Percentiles rank a stretch among this genome's conserved stretches.
Evolutionary conservation across 2,329 filamentous ascomycete species (phyloP).

Genomic region (Aureobasidium subglaciale): DNA sequence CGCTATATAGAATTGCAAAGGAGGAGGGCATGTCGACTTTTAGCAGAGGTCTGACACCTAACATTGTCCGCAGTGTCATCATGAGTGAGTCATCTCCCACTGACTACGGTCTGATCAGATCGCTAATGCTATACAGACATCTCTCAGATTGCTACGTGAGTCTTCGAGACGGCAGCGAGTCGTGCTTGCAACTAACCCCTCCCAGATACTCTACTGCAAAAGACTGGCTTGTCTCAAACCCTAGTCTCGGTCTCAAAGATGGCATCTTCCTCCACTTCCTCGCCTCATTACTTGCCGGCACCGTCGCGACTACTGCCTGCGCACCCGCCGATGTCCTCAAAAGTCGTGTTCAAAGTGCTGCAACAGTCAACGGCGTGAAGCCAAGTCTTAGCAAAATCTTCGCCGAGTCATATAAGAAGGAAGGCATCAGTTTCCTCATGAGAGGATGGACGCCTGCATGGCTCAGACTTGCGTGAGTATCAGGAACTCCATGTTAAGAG

Average conservation of each 20-base stretch:
- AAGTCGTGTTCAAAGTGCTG: neutral
- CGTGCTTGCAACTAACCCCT: neutral
- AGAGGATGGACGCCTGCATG: conserved; percentile 13
- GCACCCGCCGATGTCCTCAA: conserved; percentile 12
- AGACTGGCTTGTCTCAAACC: conserved; percentile 5
- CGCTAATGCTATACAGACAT: neutral
- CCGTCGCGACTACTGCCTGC: conserved; percentile 9
- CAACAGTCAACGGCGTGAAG: neutral
- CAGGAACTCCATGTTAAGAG: neutral
- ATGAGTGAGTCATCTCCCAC: neutral
- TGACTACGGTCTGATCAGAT: neutral
- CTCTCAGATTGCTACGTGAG: conserved; percentile 12
- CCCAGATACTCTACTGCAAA: conserved; percentile 9
- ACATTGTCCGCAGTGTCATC: conserved; percentile 14
- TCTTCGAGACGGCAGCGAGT: neutral
- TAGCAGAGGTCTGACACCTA: conserved; percentile 10
- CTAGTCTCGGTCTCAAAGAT: neutral
- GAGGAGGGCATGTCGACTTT: conserved; percentile 12
- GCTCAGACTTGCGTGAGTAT: conserved; percentile 11
- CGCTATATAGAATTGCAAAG: conserved; percentile 9
- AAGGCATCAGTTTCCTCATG: conserved; percentile 11
- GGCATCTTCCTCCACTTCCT: conserved; percentile 14
- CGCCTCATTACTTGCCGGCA: conserved; percentile 11
- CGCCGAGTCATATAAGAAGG: conserved; percentile 6
- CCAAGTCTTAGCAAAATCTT: conserved; percentile 12